These are phyloP conservation scores for Colletotrichum paranaense DNA, from an alignment of 2,329 filamentous ascomycete genomes.

Conservation along the genomic window DNA sequence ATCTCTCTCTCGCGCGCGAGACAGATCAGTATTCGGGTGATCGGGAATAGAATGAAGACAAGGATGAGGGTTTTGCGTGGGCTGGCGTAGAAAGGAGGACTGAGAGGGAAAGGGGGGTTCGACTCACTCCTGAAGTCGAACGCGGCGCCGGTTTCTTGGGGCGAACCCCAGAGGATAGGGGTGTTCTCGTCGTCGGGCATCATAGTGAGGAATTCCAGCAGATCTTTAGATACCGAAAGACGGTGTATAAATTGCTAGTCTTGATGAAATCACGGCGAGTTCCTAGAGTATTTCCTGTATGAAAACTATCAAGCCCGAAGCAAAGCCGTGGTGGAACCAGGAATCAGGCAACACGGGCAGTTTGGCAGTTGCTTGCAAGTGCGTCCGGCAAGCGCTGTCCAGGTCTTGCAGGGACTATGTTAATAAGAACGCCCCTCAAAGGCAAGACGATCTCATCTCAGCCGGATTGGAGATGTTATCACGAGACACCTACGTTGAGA, in stretches of 20 bases:
- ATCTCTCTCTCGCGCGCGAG: too few relatives aligned
- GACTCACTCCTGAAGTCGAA: conserved; percentile 36
- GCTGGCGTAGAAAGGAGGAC: background rate
- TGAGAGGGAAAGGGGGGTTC: background rate
- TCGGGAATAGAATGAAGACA: background rate
- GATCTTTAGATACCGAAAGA: background rate
- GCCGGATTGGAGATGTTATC: background rate
- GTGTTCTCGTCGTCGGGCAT: conserved; percentile 1
- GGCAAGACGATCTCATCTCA: too few relatives aligned
- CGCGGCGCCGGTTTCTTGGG: conserved; percentile 23
- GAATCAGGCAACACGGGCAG: too few relatives aligned
- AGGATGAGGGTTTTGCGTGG: background rate
- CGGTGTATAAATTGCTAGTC: background rate
- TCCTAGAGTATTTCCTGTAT: background rate
- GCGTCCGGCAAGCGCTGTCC: too few relatives aligned
- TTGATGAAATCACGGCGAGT: too few relatives aligned
- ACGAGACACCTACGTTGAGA: background rate
- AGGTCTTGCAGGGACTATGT: background rate
- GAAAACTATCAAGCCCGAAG: background rate
- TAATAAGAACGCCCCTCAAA: background rate
- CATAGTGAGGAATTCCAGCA: background rate
- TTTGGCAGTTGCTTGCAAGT: background rate
- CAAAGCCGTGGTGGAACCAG: background rate
- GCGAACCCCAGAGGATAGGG: conserved; percentile 32
- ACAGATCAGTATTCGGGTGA: background rate